Evolutionary conservation across 2,329 filamentous ascomycete genomes (phyloP).

Genomic region (Fusarium multiceps): DNA sequence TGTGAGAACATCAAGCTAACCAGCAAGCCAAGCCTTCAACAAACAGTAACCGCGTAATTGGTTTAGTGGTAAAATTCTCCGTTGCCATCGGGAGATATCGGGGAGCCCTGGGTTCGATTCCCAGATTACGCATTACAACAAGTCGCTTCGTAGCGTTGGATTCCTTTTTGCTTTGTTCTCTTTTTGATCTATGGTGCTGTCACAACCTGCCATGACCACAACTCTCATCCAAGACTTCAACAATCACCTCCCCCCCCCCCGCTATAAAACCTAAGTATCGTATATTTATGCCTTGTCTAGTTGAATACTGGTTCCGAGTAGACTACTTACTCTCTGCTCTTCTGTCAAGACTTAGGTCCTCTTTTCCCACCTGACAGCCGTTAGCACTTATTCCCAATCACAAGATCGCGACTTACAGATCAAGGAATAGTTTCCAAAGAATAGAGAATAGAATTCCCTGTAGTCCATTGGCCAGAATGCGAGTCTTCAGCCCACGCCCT

Average conservation of each 20-base stretch:
- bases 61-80: neutral
- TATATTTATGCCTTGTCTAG: neutral
- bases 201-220: neutral
- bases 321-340: neutral
- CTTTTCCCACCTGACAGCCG: slow-evolving; percentile 6
- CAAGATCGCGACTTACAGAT: slow-evolving; percentile 52
- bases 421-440: slow-evolving; percentile 61
- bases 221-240: no score
- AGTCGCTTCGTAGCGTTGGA: fast-evolving
- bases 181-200: neutral
- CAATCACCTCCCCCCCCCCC: no score
- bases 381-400: fast-evolving
- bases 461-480: slow-evolving; percentile 61
- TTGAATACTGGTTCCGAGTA: neutral
- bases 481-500: slow-evolving; percentile 59
- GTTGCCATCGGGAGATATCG: neutral
- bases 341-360: neutral
- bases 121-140: neutral
- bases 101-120: neutral
- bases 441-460: slow-evolving; percentile 61
- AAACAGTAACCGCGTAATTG: neutral
- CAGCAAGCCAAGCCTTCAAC: neutral
- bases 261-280: no score
- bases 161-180: fast-evolving
- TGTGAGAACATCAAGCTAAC: fast-evolving